phyloP scores from a whole-genome alignment of 2,329 filamentous ascomycete genomes.

The Helicocarpus griseus region DNA sequence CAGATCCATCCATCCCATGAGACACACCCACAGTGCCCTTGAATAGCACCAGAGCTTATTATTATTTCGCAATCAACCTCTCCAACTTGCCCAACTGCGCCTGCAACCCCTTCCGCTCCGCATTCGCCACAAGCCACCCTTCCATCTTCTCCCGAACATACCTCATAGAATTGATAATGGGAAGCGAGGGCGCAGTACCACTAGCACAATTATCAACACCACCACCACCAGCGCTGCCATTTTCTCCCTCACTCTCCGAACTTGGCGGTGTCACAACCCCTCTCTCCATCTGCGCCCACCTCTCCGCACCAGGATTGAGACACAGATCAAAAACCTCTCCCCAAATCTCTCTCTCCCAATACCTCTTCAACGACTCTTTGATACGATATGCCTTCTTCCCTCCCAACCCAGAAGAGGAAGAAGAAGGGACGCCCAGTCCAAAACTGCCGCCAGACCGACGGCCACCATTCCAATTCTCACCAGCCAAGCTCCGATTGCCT shows the following conservation, averaged over 20 bases:
- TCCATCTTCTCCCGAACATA: constrained; percentile 71
- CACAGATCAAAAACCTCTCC: constrained; percentile 69
- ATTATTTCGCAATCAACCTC: constrained; percentile 52
- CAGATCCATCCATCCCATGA: too few species aligned
- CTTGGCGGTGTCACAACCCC: background rate
- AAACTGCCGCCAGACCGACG: background rate
- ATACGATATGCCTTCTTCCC: constrained; percentile 61
- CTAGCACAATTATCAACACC: background rate
- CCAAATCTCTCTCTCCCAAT: constrained; percentile 97
- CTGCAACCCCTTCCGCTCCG: constrained; percentile 64
- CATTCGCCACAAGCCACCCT: constrained; percentile 66
- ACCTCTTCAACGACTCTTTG: constrained; percentile 76
- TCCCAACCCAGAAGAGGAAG: constrained; percentile 8
- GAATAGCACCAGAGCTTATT: too few species aligned
- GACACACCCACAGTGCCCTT: too few species aligned
- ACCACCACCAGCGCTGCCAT: background rate
- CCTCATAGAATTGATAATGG: constrained; percentile 61
- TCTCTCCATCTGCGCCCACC: constrained; percentile 53
- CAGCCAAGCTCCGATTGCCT: constrained; percentile 19
- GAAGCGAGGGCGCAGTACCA: constrained; percentile 44
- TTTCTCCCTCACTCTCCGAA: constrained; percentile 31
- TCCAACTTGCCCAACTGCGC: constrained; percentile 54
- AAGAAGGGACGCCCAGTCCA: background rate
- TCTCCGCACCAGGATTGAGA: constrained; percentile 60
- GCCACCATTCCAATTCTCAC: constrained; percentile 2